These are phyloP conservation scores for Eucalyptus virginea DNA, from an alignment of 345 rosid species.

Conservation along the genomic window DNA sequence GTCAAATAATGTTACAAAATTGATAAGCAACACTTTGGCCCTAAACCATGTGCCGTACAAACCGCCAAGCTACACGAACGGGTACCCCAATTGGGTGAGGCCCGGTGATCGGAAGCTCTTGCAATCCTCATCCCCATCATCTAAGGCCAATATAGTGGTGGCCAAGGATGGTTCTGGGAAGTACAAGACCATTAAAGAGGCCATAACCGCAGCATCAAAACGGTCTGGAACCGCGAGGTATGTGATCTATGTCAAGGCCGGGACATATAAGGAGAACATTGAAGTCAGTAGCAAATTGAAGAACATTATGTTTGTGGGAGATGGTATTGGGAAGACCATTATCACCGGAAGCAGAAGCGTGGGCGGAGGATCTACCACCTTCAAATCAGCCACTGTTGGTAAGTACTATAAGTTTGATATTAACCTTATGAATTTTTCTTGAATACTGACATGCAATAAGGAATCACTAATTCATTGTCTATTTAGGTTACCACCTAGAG, in stretches of 20 bases:
- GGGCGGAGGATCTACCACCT: slow-evolving; percentile 81
- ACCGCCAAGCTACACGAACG: slow-evolving; percentile 23
- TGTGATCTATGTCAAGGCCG: slow-evolving; percentile 68
- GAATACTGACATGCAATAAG: not conserved
- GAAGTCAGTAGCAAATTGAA: slow-evolving; percentile 31
- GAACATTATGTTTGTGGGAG: slow-evolving; percentile 81
- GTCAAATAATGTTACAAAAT: slow-evolving; percentile 66
- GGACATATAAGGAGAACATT: slow-evolving; percentile 56
- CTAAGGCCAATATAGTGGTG: slow-evolving; percentile 55
- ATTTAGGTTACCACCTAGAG: not conserved
- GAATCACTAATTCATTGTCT: not conserved
- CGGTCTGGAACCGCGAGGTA: slow-evolving; percentile 48
- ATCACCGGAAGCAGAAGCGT: slow-evolving; percentile 89
- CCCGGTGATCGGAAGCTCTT: slow-evolving; percentile 68
- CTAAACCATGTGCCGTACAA: slow-evolving; percentile 44
- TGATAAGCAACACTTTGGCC: slow-evolving; percentile 62
- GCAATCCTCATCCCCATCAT: slow-evolving; percentile 32
- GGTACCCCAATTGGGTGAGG: slow-evolving; percentile 75
- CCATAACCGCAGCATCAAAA: slow-evolving; percentile 42
- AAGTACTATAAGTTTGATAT: slow-evolving; percentile 2
- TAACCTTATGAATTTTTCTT: not conserved
- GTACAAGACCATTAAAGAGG: slow-evolving; percentile 51
- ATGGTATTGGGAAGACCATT: slow-evolving; percentile 64
- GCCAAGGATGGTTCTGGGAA: slow-evolving; percentile 88
- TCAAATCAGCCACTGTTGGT: slow-evolving; percentile 91